phyloP scores from a whole-genome alignment of 495 filamentous ascomycete species.

The Trichodelitschia bisporula region DNA sequence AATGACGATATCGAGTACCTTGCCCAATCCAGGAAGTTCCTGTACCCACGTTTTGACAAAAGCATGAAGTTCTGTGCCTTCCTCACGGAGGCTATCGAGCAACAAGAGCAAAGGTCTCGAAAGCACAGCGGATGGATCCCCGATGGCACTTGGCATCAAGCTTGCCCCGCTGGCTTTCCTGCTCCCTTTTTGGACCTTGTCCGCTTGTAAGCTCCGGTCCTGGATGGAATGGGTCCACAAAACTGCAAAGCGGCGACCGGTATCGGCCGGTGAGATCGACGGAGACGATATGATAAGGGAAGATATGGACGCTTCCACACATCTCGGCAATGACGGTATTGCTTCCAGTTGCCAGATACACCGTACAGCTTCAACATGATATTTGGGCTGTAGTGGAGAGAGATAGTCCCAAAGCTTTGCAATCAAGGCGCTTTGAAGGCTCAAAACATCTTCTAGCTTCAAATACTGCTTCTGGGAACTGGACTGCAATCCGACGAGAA shows the following conservation, averaged over 20 bases:
- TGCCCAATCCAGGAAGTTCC: constrained; percentile 39
- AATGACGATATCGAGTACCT: constrained; percentile 14
- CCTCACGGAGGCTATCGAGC: constrained; percentile 53
- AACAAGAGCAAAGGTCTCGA: constrained; percentile 62
- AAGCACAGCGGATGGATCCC: constrained; percentile 41
- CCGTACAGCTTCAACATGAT: constrained; percentile 77
- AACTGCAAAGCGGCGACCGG: constrained; percentile 10
- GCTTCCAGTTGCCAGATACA: constrained; percentile 67
- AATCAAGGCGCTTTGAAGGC: too few relatives aligned
- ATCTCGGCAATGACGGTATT: constrained; percentile 27
- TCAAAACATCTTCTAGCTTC: too few relatives aligned
- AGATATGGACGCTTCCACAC: constrained; percentile 59
- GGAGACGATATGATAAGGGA: constrained; percentile 34
- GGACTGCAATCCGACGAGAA: too few relatives aligned
- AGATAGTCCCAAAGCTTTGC: constrained; percentile 53
- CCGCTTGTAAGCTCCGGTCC: constrained; percentile 4
- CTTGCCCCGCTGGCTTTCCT: too few relatives aligned
- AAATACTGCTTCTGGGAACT: too few relatives aligned
- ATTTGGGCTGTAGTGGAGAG: constrained; percentile 58
- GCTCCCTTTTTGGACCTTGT: too few relatives aligned
- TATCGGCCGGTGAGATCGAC: constrained; percentile 1
- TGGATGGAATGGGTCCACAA: constrained; percentile 17
- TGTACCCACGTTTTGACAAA: constrained; percentile 65
- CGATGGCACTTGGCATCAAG: constrained; percentile 19
- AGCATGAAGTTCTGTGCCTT: constrained; percentile 46